A percentile compares a stretch with the other conserved stretches of the same genome.
phyloP scores from a whole-genome alignment of 768 basidiomycete genomes.

The Lentinula aciculospora region DNA sequence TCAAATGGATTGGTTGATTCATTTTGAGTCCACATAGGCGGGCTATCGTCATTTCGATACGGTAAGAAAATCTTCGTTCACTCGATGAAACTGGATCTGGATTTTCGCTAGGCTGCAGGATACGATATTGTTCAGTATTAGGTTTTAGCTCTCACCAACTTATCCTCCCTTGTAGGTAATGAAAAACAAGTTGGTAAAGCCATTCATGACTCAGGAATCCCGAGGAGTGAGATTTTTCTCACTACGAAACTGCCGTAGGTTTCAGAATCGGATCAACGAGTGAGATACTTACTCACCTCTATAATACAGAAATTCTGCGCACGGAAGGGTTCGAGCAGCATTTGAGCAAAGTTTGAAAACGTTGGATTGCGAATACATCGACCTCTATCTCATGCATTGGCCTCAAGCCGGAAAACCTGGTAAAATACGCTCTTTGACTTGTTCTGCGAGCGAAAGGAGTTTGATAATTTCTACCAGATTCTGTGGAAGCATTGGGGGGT shows the following conservation, averaged over 20 bases:
- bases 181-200: constrained; percentile 41
- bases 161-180: constrained; percentile 30
- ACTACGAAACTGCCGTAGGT: constrained; percentile 53
- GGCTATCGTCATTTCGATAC: constrained; percentile 10
- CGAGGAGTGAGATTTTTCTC: constrained; percentile 38
- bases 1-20: not conserved
- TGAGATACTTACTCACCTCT: too few relatives aligned
- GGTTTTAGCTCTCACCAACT: too few relatives aligned
- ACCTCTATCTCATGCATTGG: constrained; percentile 30
- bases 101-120: not conserved
- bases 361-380: constrained; percentile 25
- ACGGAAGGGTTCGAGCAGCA: not conserved
- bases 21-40: not conserved
- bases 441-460: too few relatives aligned
- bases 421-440: not conserved
- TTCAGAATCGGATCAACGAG: too few relatives aligned
- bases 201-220: constrained; percentile 37
- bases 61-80: not conserved
- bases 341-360: not conserved
- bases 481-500: too few relatives aligned
- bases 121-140: not conserved
- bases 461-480: too few relatives aligned
- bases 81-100: not conserved
- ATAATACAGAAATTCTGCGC: too few relatives aligned
- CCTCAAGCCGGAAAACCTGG: constrained; percentile 14